Evolutionary conservation across 164 flowering plant species (phyloP), one percentile per base, ranked within the genome.

Genomic region (Sextonia rubra): DNA sequence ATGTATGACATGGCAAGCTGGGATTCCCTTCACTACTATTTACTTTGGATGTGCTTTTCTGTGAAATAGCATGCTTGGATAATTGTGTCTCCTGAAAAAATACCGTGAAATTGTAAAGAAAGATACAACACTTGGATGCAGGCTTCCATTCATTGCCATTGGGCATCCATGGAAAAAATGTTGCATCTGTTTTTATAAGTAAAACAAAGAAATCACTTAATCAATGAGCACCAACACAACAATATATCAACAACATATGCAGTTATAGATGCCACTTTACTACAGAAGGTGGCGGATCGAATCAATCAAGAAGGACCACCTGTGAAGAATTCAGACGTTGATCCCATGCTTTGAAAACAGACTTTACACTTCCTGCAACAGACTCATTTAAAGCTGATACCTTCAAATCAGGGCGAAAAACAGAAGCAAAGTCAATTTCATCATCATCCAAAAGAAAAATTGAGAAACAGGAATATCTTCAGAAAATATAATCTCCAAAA

Each of bases 291-390:
- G 29, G 37, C 0, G 20, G 20, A 64, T 25, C 14, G 1, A 15
- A 24, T n/a, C 14, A 29, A 1, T 30, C 37, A 18, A 3, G 20
- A 1, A 37, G n/a, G 12, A 26, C 27, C 84, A 94, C 98, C 93
- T 83, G 91, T 58, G 92, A 83, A 73, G 85, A 78, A 75, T 82
- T 79, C 49, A 95, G 78, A 55, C 98, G 97, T 47, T 86, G 85
- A 80, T 95, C 98, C 99, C 99, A 95, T 71, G 97, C 87, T 85
- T 77, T 90, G 66, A 95, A 95, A 67, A 93, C 87, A 18, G 97
- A 91, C 82, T 95, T 91, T 1, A 85, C 98, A 74, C 99, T 95
- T 79, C 99, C 99, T 26, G 82, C 74, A 78, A 86, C 84, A 77
- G 99, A 92, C 81, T 95, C 99, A 70, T 95, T 95, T 69, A 95